Evolutionary conservation across 352 stramenopile species (phyloP).

Genomic region (Peronospora farinosa): DNA sequence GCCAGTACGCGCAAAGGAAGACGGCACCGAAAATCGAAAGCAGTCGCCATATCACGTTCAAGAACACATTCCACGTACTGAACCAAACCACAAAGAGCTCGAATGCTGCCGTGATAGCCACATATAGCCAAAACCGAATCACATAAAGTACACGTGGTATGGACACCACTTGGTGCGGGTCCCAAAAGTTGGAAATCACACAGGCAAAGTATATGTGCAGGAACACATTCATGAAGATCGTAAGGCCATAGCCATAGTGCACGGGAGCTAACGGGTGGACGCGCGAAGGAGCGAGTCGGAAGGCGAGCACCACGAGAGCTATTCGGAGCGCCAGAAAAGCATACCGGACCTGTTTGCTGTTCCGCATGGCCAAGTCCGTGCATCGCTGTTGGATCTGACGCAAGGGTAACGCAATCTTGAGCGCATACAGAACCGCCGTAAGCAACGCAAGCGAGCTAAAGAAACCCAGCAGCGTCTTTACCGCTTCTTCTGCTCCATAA

Average conservation of each 20-base stretch:
- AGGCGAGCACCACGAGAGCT: conserved; percentile 47
- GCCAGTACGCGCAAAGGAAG: conserved; percentile 50
- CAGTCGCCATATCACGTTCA: conserved; percentile 70
- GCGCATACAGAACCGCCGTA: conserved; percentile 49
- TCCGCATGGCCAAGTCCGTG: conserved; percentile 49
- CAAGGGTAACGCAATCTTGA: conserved; percentile 66
- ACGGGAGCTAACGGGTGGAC: conserved; percentile 69
- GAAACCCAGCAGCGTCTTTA: conserved; percentile 59
- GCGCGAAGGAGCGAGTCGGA: conserved; percentile 47
- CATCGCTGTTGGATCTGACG: conserved; percentile 50
- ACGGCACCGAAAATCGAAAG: conserved; percentile 50
- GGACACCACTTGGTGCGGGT: conserved; percentile 35
- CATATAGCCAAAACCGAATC: conserved; percentile 62
- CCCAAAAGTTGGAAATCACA: conserved; percentile 79
- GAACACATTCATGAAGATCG: conserved; percentile 75
- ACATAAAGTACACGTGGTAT: conserved; percentile 75
- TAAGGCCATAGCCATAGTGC: conserved; percentile 68
- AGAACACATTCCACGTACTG: conserved; percentile 73
- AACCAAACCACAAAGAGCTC: conserved; percentile 75
- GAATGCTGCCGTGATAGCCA: conserved; percentile 33
- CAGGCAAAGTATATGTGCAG: conserved; percentile 70
- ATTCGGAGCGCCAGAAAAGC: conserved; percentile 56
- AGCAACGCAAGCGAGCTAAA: conserved; percentile 50
- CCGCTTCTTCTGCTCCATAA: conserved; percentile 61
- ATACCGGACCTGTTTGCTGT: conserved; percentile 39